These are phyloP conservation scores for Lipomyces chichibuensis DNA, from an alignment of 805 yeast species.

Conservation along the genomic window DNA sequence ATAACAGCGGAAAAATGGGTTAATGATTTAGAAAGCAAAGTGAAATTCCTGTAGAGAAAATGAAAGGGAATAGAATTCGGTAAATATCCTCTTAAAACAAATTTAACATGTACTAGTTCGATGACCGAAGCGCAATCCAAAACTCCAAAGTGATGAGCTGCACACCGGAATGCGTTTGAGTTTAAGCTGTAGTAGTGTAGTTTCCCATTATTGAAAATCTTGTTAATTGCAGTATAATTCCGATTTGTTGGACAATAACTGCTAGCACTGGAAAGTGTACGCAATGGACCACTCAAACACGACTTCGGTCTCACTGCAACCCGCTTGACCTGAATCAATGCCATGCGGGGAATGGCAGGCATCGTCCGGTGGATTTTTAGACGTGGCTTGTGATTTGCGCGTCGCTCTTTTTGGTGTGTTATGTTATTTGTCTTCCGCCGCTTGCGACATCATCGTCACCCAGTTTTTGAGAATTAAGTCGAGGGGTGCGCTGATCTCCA, in stretches of 20 bases:
- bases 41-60: neutral
- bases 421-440: neutral
- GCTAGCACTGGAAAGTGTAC: too few species aligned
- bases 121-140: neutral
- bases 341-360: too few species aligned
- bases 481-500: neutral
- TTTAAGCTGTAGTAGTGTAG: neutral
- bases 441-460: neutral
- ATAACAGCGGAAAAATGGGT: constrained; percentile 22
- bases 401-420: neutral
- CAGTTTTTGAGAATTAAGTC: neutral
- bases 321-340: too few species aligned
- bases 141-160: neutral
- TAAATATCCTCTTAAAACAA: neutral
- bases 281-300: too few species aligned
- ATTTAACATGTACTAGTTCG: neutral
- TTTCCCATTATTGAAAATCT: neutral
- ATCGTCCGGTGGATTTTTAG: neutral
- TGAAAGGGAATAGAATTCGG: neutral
- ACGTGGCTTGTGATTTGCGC: neutral
- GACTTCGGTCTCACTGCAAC: too few species aligned
- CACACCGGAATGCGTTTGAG: neutral
- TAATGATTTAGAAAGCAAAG: constrained; percentile 17
- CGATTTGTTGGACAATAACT: neutral
- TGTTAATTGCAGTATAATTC: neutral